A percentile compares a stretch with the other conserved stretches of the same genome.
These are phyloP conservation scores for Fusarium tuaranense DNA, from an alignment of 2,329 filamentous ascomycete genomes.

Conservation along the genomic window DNA sequence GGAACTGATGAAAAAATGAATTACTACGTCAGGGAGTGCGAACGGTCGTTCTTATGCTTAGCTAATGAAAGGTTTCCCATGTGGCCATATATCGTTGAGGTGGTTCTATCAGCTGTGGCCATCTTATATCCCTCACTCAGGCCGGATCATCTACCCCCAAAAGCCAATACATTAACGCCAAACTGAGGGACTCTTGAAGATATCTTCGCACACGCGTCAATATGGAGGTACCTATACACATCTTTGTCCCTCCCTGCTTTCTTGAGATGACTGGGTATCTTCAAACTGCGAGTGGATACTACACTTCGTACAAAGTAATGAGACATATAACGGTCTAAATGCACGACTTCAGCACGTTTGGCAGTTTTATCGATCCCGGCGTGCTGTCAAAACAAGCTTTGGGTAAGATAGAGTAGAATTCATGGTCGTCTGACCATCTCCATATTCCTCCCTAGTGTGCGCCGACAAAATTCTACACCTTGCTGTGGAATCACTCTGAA, in stretches of 20 bases:
- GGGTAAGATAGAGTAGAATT: neutral
- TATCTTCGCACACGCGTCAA: neutral
- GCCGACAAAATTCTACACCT: neutral
- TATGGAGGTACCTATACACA: neutral
- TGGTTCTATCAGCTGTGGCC: neutral
- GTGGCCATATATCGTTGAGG: neutral
- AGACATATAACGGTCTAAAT: neutral
- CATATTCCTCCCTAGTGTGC: neutral
- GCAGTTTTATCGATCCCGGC: neutral
- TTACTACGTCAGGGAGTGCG: neutral
- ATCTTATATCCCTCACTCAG: neutral
- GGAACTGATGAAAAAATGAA: neutral
- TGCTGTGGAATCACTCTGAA: neutral
- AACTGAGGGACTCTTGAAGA: neutral
- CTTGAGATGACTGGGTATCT: neutral
- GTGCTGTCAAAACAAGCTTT: neutral
- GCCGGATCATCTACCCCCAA: neutral
- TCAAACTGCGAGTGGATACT: neutral
- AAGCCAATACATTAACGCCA: neutral
- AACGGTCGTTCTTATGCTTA: neutral
- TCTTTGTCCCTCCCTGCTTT: neutral
- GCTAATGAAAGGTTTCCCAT: neutral
- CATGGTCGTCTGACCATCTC: neutral
- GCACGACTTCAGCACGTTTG: neutral
- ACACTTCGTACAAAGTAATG: neutral